phyloP scores from a whole-genome alignment of 169 alveolate genomes.

The Plasmodium gonderi region DNA sequence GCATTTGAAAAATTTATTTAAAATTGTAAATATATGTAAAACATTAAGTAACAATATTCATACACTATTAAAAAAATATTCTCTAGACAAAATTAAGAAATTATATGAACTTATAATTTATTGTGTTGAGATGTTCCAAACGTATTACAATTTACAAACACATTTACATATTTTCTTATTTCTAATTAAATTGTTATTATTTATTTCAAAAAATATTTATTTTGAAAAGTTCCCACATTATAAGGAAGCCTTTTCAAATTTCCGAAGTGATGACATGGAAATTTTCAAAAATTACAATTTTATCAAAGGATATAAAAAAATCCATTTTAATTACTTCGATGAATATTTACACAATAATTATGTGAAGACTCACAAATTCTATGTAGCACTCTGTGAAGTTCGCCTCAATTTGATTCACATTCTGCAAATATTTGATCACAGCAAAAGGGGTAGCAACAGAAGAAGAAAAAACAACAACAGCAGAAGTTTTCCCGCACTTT shows the following conservation, averaged over 20 bases:
- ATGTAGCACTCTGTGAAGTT: conserved; percentile 4
- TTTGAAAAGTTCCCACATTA: conserved; percentile 67
- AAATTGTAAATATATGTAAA: conserved; percentile 33
- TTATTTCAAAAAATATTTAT: conserved; percentile 65
- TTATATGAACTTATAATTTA: neutral
- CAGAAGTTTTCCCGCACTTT: neutral
- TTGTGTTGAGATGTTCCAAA: conserved; percentile 9
- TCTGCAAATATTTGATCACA: conserved; percentile 10
- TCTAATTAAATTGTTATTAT: conserved; percentile 31
- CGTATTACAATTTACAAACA: conserved; percentile 23
- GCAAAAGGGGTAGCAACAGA: too few relatives aligned
- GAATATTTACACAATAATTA: conserved; percentile 13
- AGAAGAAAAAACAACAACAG: conserved; percentile 10
- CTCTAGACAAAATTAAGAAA: neutral
- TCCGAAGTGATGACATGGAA: conserved; percentile 16
- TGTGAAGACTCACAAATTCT: conserved; percentile 19
- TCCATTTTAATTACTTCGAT: conserved; percentile 23
- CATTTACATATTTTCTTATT: conserved; percentile 31
- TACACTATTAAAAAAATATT: neutral
- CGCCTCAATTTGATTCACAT: neutral
- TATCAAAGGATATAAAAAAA: neutral
- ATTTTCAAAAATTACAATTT: conserved; percentile 38
- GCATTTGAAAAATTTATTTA: conserved; percentile 30
- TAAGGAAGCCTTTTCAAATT: conserved; percentile 55
- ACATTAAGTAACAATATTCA: neutral